phyloP scores from a whole-genome alignment of 2,329 filamentous ascomycete species.

The Fusarium sp. region DNA sequence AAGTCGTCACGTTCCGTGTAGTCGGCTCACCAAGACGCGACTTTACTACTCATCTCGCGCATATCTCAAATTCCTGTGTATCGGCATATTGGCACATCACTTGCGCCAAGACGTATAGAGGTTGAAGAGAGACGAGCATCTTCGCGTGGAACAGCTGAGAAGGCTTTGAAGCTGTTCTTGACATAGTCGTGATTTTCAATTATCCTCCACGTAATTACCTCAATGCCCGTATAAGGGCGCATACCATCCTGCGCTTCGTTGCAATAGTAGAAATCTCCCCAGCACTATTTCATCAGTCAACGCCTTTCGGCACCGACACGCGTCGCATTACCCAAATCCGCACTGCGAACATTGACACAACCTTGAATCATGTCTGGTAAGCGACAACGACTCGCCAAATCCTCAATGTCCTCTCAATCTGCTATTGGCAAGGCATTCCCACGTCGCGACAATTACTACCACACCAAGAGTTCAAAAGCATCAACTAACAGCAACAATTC shows the following conservation, averaged over 20 bases:
- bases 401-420: conserved; percentile 27
- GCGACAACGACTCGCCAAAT: conserved; percentile 40
- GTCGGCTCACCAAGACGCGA: neutral
- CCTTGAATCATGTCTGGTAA: conserved; percentile 52
- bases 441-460: conserved; percentile 15
- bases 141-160: conserved; percentile 42
- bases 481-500: conserved; percentile 39
- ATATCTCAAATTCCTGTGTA: conserved; percentile 2
- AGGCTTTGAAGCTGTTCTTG: conserved; percentile 43
- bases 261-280: conserved; percentile 47
- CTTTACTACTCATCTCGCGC: conserved; percentile 3
- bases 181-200: conserved; percentile 51
- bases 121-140: conserved; percentile 38
- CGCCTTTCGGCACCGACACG: conserved; percentile 22
- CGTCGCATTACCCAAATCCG: conserved; percentile 9
- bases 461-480: conserved; percentile 21
- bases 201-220: conserved; percentile 50
- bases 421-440: conserved; percentile 13
- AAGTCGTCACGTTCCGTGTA: neutral
- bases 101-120: conserved; percentile 36
- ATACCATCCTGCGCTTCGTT: conserved; percentile 40
- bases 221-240: conserved; percentile 46
- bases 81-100: conserved; percentile 18
- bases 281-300: conserved; percentile 23
- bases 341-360: conserved; percentile 10